Evolutionary conservation across 306 rosid genomes (phyloP).

Genomic region (Sphenostylis stenocarpa): DNA sequence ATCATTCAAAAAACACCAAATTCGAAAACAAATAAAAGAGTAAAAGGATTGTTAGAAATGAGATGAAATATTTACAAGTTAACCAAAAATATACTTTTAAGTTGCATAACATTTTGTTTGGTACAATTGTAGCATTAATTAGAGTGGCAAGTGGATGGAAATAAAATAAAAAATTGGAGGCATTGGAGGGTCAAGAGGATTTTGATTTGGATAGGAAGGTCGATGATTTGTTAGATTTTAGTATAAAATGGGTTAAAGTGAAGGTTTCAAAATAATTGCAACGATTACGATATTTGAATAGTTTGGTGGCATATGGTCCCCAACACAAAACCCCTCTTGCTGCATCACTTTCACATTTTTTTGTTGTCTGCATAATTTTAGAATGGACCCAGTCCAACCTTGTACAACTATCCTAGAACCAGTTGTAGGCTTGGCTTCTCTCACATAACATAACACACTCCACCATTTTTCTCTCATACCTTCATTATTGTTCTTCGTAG

Average conservation of each 20-base stretch:
- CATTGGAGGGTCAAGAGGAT: background rate
- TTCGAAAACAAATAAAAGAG: too few relatives aligned
- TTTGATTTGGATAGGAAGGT: slow-evolving; percentile 8
- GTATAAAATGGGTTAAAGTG: background rate
- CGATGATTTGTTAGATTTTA: background rate
- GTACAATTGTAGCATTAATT: background rate
- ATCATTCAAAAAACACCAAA: too few relatives aligned
- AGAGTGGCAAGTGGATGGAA: background rate
- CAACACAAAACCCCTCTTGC: background rate
- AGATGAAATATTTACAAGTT: too few relatives aligned
- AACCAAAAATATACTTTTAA: too few relatives aligned
- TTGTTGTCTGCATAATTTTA: background rate
- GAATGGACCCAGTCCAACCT: slow-evolving; percentile 31
- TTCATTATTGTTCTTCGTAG: background rate
- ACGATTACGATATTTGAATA: slow-evolving; percentile 2
- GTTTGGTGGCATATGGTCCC: slow-evolving; percentile 10
- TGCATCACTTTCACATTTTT: slow-evolving; percentile 13
- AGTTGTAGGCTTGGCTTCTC: too few relatives aligned
- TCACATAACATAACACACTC: background rate
- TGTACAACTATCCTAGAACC: slow-evolving; percentile 18
- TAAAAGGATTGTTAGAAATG: too few relatives aligned
- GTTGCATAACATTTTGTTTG: too few relatives aligned
- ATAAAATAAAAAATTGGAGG: background rate
- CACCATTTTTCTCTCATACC: slow-evolving; percentile 12
- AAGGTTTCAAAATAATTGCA: background rate